phyloP scores from a whole-genome alignment of 305 asterid species.

The Solanum hybrid region DNA sequence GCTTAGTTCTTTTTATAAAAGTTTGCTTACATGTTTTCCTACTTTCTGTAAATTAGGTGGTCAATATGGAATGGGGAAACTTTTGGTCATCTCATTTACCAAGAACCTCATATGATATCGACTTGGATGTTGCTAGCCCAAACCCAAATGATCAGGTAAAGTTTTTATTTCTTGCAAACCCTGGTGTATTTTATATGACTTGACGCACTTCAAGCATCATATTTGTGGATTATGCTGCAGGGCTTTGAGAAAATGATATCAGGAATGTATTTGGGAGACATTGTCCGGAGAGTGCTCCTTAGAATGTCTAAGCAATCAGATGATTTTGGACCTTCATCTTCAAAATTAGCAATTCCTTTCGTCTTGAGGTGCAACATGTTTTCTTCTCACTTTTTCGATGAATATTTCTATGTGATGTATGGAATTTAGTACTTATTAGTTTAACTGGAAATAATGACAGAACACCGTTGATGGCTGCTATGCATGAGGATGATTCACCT shows the following conservation, averaged over 20 bases:
- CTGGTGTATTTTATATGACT: background rate
- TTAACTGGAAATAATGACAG: constrained; percentile 21
- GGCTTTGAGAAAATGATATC: constrained; percentile 95
- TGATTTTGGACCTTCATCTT: constrained; percentile 48
- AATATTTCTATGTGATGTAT: background rate
- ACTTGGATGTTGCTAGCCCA: constrained; percentile 68
- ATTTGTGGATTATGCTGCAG: constrained; percentile 29
- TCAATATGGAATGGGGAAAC: constrained; percentile 93
- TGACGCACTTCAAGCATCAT: background rate
- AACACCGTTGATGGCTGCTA: constrained; percentile 69
- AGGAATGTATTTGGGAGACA: constrained; percentile 89
- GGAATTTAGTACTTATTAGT: background rate
- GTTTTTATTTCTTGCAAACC: background rate
- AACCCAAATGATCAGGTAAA: constrained; percentile 80
- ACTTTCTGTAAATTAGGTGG: constrained; percentile 34
- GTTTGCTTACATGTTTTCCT: background rate
- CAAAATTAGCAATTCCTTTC: constrained; percentile 53
- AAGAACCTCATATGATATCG: constrained; percentile 59
- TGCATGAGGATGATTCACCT: constrained; percentile 82
- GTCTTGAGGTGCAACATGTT: constrained; percentile 45
- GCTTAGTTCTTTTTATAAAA: background rate
- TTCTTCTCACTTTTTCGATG: background rate
- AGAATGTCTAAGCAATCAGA: constrained; percentile 61
- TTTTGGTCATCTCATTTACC: constrained; percentile 95
- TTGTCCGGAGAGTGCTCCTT: constrained; percentile 75